These are phyloP conservation scores for Coccomyxa sp. DNA, from an alignment of 139 green algal species.

Conservation along the genomic window DNA sequence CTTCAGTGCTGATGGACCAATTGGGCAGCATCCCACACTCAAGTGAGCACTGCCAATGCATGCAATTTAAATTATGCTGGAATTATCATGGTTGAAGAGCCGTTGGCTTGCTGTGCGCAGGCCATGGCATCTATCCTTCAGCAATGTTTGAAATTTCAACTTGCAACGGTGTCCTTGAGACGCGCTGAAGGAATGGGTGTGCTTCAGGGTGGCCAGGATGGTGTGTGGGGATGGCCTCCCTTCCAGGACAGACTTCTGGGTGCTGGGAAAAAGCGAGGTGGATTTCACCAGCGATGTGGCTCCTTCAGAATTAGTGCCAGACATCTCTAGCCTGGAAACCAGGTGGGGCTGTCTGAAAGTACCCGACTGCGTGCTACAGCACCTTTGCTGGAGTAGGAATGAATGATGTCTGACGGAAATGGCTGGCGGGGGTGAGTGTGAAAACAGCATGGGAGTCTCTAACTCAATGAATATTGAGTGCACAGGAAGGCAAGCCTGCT, in stretches of 20 bases:
- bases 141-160: neutral
- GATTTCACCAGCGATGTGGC: neutral
- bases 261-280: conserved; percentile 22
- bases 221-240: conserved; percentile 37
- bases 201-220: conserved; percentile 33
- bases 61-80: too few species aligned
- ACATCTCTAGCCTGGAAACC: too few species aligned
- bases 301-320: neutral
- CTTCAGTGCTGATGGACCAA: conserved; percentile 55
- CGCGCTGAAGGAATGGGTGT: neutral
- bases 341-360: neutral
- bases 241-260: conserved; percentile 50
- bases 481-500: conserved; percentile 26
- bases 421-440: neutral
- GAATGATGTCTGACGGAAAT: neutral
- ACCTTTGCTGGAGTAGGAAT: neutral
- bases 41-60: conserved; percentile 18
- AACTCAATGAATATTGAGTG: neutral
- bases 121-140: neutral
- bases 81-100: too few species aligned
- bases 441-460: neutral
- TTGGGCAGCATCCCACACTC: conserved; percentile 46
- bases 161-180: neutral
- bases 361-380: neutral
- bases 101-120: neutral